Conservation (phyloP, 176 grass and related monocot species). For the Pontederia crassipes region DNA sequence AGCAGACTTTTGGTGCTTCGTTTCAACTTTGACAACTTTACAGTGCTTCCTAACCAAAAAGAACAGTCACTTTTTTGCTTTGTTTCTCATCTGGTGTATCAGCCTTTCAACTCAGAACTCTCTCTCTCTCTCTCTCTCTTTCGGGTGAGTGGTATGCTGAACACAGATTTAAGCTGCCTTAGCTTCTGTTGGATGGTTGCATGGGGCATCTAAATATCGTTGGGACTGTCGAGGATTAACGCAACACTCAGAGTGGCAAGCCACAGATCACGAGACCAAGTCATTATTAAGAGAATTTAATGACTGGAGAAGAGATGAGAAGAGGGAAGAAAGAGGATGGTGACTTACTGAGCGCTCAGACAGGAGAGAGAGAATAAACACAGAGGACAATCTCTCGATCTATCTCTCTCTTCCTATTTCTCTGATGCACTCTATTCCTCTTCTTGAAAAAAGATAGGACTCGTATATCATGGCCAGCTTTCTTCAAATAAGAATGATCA, state of each 20-base stretch:
- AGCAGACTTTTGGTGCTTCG: too few species aligned
- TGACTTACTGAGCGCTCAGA: not conserved
- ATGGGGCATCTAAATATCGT: conserved; percentile 25
- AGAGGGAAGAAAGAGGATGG: conserved; percentile 4
- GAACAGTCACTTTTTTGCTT: too few species aligned
- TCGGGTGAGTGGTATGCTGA: not conserved
- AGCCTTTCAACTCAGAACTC: not conserved
- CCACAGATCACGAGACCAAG: conserved; percentile 34
- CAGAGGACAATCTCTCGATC: conserved; percentile 33
- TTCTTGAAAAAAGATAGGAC: conserved; percentile 16
- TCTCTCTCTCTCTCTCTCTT: not conserved
- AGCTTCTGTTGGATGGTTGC: not conserved
- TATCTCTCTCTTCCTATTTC: conserved; percentile 8
- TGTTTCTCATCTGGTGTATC: too few species aligned
- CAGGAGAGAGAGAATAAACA: conserved; percentile 23
- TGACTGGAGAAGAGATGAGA: not conserved
- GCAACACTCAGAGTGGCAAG: conserved; percentile 17
- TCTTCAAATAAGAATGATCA: conserved; percentile 20
- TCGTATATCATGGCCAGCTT: conserved; percentile 10
- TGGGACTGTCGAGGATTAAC: conserved; percentile 52
- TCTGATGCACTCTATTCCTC: not conserved
- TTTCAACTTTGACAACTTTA: too few species aligned
- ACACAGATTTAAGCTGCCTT: not conserved
- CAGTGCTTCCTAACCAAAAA: too few species aligned
- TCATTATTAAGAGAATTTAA: conserved; percentile 45